phyloP scores from a whole-genome alignment of 805 yeast genomes.

The Wickerhamomyces ciferrii region DNA sequence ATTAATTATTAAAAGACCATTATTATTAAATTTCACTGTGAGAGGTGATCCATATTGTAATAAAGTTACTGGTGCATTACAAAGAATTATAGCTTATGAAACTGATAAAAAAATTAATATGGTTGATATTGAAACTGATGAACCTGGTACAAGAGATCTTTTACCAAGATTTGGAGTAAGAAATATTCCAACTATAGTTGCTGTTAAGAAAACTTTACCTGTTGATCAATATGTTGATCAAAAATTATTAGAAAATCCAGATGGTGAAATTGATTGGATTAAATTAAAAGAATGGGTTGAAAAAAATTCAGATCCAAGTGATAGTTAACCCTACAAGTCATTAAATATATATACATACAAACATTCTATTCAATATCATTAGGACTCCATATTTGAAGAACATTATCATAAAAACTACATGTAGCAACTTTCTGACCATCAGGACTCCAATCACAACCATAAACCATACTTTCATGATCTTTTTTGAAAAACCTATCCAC shows the following conservation, averaged over 20 bases:
- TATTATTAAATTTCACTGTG: slow-evolving; percentile 66
- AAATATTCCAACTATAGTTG: slow-evolving; percentile 61
- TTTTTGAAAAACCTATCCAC: slow-evolving; percentile 45
- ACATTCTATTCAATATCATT: slow-evolving; percentile 1
- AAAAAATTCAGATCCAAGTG: slow-evolving; percentile 29
- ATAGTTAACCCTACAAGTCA: background rate
- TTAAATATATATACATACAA: background rate
- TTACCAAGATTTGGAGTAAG: slow-evolving; percentile 50
- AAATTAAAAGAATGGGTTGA: slow-evolving; percentile 39
- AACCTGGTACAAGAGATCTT: slow-evolving; percentile 55
- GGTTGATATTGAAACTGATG: slow-evolving; percentile 72
- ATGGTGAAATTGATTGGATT: slow-evolving; percentile 37
- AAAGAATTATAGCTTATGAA: slow-evolving; percentile 41
- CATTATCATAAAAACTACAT: slow-evolving; percentile 87
- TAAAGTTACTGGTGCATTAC: slow-evolving; percentile 57
- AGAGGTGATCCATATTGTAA: slow-evolving; percentile 60
- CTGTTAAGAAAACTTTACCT: slow-evolving; percentile 61
- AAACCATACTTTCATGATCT: slow-evolving; percentile 88
- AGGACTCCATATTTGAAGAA: slow-evolving; percentile 68
- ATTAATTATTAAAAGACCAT: slow-evolving; percentile 47
- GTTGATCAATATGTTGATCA: slow-evolving; percentile 30
- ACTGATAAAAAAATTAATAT: slow-evolving; percentile 49
- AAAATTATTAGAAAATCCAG: slow-evolving; percentile 17
- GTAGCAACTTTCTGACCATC: slow-evolving; percentile 53
- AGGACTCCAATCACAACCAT: slow-evolving; percentile 86